A percentile compares a stretch with the other conserved stretches of the same genome.
These are phyloP conservation scores for Boechera retrofracta DNA, from an alignment of 345 rosid species.

Conservation along the genomic window DNA sequence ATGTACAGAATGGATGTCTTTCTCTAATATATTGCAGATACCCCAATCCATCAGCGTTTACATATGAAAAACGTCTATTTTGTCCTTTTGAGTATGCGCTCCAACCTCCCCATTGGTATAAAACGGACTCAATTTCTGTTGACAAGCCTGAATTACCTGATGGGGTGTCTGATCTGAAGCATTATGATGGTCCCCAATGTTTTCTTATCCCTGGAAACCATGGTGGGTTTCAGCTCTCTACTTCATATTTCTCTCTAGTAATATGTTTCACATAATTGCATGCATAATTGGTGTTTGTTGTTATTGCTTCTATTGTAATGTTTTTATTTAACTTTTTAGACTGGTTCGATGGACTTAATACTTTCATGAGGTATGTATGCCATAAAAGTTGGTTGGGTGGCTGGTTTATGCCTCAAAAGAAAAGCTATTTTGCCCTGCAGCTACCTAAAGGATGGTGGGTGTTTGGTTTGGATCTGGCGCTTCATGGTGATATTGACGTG, in stretches of 20 bases:
- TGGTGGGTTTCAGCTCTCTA: conserved; percentile 58
- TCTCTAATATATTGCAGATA: conserved; percentile 55
- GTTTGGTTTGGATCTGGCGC: conserved; percentile 94
- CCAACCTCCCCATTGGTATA: conserved; percentile 84
- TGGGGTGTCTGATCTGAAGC: conserved; percentile 67
- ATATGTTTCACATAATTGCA: conserved; percentile 7
- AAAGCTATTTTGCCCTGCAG: conserved; percentile 93
- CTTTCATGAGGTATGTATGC: conserved; percentile 96
- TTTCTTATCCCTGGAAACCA: conserved; percentile 93
- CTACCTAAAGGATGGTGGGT: conserved; percentile 94
- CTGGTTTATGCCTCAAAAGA: conserved; percentile 96
- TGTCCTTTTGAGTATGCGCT: conserved; percentile 90
- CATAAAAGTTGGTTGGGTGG: conserved; percentile 98
- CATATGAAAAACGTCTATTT: conserved; percentile 83
- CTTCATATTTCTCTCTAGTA: conserved; percentile 2
- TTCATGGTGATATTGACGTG: conserved; percentile 91
- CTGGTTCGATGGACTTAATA: conserved; percentile 97
- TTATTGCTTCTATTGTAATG: not conserved
- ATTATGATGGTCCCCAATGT: conserved; percentile 88
- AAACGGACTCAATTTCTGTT: conserved; percentile 64
- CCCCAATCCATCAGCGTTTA: conserved; percentile 88
- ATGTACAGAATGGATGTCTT: not conserved
- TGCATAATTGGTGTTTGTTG: conserved; percentile 12
- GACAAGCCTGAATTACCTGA: conserved; percentile 81
- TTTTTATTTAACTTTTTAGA: conserved; percentile 47